Evolutionary conservation across 352 stramenopile species (phyloP), one percentile per base, ranked within the genome.

Genomic region (Globisporangium megalacanthum): DNA sequence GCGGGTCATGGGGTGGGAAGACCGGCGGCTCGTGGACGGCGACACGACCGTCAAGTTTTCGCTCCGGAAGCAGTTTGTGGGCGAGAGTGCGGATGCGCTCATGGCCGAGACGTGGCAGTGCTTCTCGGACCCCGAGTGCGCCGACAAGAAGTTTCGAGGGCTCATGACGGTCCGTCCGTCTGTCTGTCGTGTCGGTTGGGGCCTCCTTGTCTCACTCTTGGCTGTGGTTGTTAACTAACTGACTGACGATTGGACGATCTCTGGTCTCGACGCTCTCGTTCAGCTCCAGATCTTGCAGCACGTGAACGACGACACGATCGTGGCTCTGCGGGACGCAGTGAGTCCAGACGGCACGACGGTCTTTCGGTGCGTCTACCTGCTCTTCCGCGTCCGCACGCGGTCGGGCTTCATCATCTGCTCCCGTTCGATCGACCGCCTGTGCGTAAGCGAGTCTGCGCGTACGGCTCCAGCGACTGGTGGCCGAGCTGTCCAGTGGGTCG

Each of bases 61-160:
- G 35, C 58, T 90, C 33, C 69, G 77, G 52, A 90, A 90, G 59
- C 52, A 54, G 6, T 90, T 87, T 50, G 49, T 60, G 8, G 66
- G 70, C 31, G 60, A 66, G 13, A 77, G 69, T 45, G 64, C 73
- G 0, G 49, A 69, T 50, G 60, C 71, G 10, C 54, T 90, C 1
- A 84, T 88, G 77, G 67, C 64, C 0, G 73, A 61, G 39, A 90
- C 80, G 36, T 90, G 77, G 77, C 69, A 84, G 61, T 90, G 80
- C 58, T 74, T 90, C 31, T 87, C 80, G 22, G 77, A 90, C 52
- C 75, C 78, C 0, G 59, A 62, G 11, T 90, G 80, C 49, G 73
- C 72, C 0, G 65, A 81, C 42, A 29, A 71, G 33, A 88, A 84
- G 49, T 90, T 90, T 56, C 69, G 69, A 9, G 80, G 80, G 1